These are phyloP conservation scores for Cladobotryum mycophilum DNA, from an alignment of 2,329 filamentous ascomycete genomes.

Conservation along the genomic window DNA sequence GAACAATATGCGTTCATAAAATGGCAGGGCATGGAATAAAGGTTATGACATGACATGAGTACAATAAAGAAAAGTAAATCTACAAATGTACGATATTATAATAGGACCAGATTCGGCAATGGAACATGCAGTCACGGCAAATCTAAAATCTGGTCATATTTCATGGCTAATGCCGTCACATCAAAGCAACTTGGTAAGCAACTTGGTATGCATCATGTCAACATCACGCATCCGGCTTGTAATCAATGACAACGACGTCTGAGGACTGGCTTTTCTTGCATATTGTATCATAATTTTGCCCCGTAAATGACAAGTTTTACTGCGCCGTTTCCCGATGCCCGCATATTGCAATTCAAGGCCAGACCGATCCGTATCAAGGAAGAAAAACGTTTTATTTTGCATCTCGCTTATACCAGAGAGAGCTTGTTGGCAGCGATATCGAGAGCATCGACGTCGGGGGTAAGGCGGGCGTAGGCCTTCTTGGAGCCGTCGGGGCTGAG, in stretches of 20 bases:
- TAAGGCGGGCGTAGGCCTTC: conserved; percentile 97
- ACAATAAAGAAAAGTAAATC: no score
- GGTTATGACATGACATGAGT: no score
- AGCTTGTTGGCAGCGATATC: conserved; percentile 99
- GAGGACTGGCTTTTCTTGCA: conserved; percentile 15
- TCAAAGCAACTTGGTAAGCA: no score
- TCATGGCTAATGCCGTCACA: no score
- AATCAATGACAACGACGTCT: conserved; percentile 3
- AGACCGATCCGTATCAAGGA: conserved; percentile 35
- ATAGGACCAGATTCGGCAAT: no score
- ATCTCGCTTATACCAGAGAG: conserved; percentile 72
- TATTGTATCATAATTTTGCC: conserved; percentile 27
- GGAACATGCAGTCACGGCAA: no score
- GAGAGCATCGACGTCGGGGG: conserved; percentile 92
- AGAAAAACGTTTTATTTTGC: conserved; percentile 9
- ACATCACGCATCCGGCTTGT: not conserved
- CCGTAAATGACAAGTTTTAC: conserved; percentile 29
- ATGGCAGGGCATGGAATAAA: no score
- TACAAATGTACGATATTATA: no score
- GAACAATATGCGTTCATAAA: conserved; percentile 47
- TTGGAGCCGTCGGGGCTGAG: conserved; percentile 86
- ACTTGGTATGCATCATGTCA: no score
- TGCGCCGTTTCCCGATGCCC: conserved; percentile 34
- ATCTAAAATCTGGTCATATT: no score
- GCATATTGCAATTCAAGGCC: conserved; percentile 27